Evolutionary conservation across 2,329 filamentous ascomycete species (phyloP).

Genomic region (Penicillium hordei): DNA sequence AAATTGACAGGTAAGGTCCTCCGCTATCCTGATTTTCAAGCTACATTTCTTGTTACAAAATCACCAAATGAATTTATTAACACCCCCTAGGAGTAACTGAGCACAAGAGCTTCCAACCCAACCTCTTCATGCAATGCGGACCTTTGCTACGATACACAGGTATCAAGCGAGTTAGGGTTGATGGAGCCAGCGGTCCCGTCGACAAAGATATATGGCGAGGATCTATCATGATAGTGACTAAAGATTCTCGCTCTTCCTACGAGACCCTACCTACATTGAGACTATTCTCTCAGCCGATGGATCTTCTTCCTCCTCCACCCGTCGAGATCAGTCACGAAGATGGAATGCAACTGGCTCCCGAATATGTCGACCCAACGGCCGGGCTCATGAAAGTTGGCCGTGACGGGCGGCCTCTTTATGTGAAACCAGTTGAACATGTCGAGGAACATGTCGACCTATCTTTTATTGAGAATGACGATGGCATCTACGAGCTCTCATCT

Average conservation of each 20-base stretch:
- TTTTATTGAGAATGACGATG: conserved; percentile 72
- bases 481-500: conserved; percentile 71
- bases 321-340: conserved; percentile 62
- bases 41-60: background rate
- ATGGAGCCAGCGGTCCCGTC: conserved; percentile 35
- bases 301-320: conserved; percentile 76
- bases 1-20: conserved; percentile 33
- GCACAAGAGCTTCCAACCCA: conserved; percentile 73
- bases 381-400: conserved; percentile 83
- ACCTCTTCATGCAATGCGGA: conserved; percentile 82
- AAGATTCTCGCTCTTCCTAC: conserved; percentile 80
- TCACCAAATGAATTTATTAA: conserved; percentile 4
- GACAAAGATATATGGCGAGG: conserved; percentile 88
- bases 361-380: conserved; percentile 86
- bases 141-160: conserved; percentile 89
- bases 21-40: background rate
- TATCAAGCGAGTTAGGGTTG: conserved; percentile 58
- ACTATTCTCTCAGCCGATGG: conserved; percentile 82
- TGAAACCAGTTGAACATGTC: conserved; percentile 83
- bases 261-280: conserved; percentile 73
- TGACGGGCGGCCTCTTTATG: conserved; percentile 81
- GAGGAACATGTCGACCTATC: conserved; percentile 78
- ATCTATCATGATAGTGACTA: conserved; percentile 91
- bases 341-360: conserved; percentile 62
- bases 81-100: conserved; percentile 44